Evolutionary conservation across 2,329 filamentous ascomycete species (phyloP).

Genomic region (Venturia carpophila): DNA sequence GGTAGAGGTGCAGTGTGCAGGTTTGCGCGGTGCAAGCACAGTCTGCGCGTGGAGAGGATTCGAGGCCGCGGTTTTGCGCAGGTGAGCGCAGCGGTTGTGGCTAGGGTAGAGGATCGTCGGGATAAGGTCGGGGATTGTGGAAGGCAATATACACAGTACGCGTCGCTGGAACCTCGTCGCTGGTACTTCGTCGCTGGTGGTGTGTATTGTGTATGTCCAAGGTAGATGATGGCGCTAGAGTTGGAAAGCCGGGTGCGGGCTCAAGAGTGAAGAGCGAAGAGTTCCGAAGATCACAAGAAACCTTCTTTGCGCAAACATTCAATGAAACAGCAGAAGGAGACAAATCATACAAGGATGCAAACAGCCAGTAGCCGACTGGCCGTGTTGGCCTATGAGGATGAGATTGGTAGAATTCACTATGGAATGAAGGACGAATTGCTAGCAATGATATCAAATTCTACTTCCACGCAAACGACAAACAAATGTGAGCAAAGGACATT

Average conservation of each 20-base stretch:
- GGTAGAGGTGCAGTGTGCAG: background rate
- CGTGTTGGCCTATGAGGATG: background rate
- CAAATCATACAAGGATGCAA: background rate
- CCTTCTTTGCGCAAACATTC: slow-evolving; percentile 1
- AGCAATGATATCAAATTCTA: background rate
- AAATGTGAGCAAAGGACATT: background rate
- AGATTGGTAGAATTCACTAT: background rate
- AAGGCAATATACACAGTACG: background rate
- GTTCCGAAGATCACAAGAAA: too few species aligned
- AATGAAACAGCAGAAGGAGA: background rate
- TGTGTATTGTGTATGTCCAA: background rate
- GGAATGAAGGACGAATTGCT: background rate
- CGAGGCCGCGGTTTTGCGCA: slow-evolving; percentile 8
- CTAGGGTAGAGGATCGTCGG: background rate
- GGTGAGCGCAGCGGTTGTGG: background rate
- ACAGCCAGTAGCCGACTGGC: background rate
- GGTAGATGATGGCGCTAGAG: slow-evolving; percentile 4
- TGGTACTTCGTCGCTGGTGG: background rate
- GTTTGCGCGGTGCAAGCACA: background rate
- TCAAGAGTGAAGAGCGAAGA: too few species aligned
- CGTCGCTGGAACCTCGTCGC: background rate
- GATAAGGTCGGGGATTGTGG: slow-evolving; percentile 11
- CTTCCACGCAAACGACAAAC: background rate
- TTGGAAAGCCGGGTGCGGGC: background rate
- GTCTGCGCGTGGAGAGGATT: background rate